Evolutionary conservation across 768 basidiomycete species (phyloP).

Genomic region (Suillus discolor): DNA sequence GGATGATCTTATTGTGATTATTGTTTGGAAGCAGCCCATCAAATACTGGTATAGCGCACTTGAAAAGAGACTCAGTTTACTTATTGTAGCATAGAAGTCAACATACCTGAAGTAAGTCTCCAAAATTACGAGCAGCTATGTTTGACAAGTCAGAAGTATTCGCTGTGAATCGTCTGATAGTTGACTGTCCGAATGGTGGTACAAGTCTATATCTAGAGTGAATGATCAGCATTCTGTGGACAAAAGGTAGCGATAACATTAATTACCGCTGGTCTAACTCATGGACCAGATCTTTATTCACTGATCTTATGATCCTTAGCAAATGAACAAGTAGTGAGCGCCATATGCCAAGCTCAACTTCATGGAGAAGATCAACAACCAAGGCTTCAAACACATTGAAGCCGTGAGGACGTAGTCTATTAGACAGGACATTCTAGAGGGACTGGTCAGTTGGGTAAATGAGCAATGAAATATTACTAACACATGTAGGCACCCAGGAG

Average conservation of each 20-base stretch:
- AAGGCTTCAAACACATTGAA: slow-evolving; percentile 31
- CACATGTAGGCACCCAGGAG: slow-evolving; percentile 22
- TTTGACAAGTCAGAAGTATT: slow-evolving; percentile 37
- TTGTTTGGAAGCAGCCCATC: slow-evolving; percentile 26
- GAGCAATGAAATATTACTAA: background rate
- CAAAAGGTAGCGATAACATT: background rate
- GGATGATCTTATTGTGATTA: too few relatives aligned
- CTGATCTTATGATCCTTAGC: slow-evolving; percentile 29
- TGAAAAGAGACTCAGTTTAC: background rate
- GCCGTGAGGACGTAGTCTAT: slow-evolving; percentile 16
- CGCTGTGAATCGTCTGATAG: slow-evolving; percentile 30
- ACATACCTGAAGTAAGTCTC: slow-evolving; percentile 36
- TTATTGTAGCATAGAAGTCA: background rate
- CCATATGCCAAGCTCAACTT: slow-evolving; percentile 42
- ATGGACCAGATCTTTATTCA: background rate
- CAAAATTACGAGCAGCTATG: slow-evolving; percentile 38
- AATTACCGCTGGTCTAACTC: background rate
- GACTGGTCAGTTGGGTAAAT: background rate
- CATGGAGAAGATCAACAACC: slow-evolving; percentile 41
- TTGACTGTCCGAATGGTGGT: slow-evolving; percentile 33
- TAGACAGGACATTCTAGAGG: slow-evolving; percentile 39
- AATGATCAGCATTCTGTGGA: background rate
- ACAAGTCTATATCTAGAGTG: slow-evolving; percentile 29
- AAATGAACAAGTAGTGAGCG: slow-evolving; percentile 37
- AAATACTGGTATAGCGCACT: slow-evolving; percentile 36